Percentiles rank a stretch among this genome's conserved stretches.
These are phyloP conservation scores for Acaromyces ingoldii DNA, from an alignment of 1,284 basidiomycete species.

Conservation along the genomic window DNA sequence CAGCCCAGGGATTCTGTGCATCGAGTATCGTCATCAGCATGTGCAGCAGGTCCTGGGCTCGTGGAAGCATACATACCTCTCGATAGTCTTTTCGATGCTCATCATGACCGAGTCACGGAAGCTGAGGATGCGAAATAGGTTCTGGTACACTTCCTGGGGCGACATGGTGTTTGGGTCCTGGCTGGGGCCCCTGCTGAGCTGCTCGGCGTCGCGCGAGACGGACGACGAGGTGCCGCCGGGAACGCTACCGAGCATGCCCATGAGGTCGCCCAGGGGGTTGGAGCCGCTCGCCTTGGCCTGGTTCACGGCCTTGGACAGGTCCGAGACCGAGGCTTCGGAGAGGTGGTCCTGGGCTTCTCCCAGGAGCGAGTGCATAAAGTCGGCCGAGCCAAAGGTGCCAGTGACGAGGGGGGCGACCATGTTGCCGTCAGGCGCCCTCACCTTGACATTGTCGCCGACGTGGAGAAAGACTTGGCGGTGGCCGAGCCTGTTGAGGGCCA, in stretches of 20 bases:
- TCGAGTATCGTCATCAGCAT: no score
- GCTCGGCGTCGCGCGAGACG: slow-evolving; percentile 36
- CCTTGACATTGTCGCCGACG: slow-evolving; percentile 71
- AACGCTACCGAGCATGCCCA: slow-evolving; percentile 58
- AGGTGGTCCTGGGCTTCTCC: slow-evolving; percentile 60
- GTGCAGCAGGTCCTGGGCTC: no score
- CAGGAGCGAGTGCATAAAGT: slow-evolving; percentile 62
- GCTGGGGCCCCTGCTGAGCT: slow-evolving; percentile 49
- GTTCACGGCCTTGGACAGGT: slow-evolving; percentile 74
- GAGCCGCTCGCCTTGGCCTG: slow-evolving; percentile 52
- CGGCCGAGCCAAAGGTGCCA: slow-evolving; percentile 78
- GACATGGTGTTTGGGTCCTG: slow-evolving; percentile 64
- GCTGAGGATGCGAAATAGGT: slow-evolving; percentile 59
- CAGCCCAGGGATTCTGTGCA: slow-evolving; percentile 61
- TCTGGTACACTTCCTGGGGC: slow-evolving; percentile 76
- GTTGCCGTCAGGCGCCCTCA: slow-evolving; percentile 72
- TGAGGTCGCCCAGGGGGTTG: slow-evolving; percentile 27
- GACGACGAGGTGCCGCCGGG: slow-evolving; percentile 16
- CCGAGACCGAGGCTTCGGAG: slow-evolving; percentile 75
- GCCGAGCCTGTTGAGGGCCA: slow-evolving; percentile 67
- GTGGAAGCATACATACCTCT: slow-evolving; percentile 13
- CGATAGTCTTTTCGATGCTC: slow-evolving; percentile 78
- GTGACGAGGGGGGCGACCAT: slow-evolving; percentile 78
- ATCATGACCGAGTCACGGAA: slow-evolving; percentile 77
- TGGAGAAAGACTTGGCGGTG: slow-evolving; percentile 77